These are phyloP conservation scores for Kodamaea plutei DNA, from an alignment of 1,139 yeast species.

Conservation along the genomic window DNA sequence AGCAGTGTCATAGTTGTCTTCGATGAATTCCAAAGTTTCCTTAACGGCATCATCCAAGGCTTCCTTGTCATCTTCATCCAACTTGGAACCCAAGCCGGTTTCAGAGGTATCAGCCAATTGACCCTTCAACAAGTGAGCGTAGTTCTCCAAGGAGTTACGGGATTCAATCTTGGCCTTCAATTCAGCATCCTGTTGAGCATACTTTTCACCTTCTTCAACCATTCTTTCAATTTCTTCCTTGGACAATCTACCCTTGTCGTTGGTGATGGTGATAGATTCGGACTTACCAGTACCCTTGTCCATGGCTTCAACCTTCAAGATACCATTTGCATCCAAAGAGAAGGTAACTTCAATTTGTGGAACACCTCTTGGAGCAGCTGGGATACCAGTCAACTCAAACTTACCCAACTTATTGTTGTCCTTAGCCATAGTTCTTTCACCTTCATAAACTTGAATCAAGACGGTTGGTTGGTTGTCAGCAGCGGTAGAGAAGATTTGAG, in stretches of 20 bases:
- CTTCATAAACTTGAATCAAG: conserved; percentile 45
- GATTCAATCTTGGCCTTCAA: conserved; percentile 75
- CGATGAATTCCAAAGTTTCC: conserved; percentile 85
- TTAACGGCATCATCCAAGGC: conserved; percentile 81
- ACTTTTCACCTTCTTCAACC: conserved; percentile 93
- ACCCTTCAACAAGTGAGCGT: conserved; percentile 41
- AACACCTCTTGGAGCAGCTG: conserved; percentile 50
- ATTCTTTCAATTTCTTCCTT: conserved; percentile 90
- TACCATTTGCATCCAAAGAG: conserved; percentile 47
- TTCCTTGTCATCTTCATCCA: conserved; percentile 90
- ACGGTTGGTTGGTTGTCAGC: conserved; percentile 49
- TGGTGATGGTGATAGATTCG: conserved; percentile 89
- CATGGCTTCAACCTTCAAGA: conserved; percentile 43
- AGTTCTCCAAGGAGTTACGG: conserved; percentile 47
- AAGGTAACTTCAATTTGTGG: conserved; percentile 48
- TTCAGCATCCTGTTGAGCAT: conserved; percentile 82
- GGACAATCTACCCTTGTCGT: conserved; percentile 95
- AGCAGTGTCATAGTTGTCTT: conserved; percentile 83
- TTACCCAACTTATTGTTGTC: conserved; percentile 45
- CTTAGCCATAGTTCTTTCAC: conserved; percentile 47
- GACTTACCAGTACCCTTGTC: conserved; percentile 62
- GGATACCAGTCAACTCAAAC: conserved; percentile 46
- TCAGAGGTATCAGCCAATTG: conserved; percentile 63
- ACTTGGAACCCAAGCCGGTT: conserved; percentile 66
- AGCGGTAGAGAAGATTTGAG: conserved; percentile 46